Conservation (phyloP, 2,329 filamentous ascomycete genomes). For the Knufia fluminis region DNA sequence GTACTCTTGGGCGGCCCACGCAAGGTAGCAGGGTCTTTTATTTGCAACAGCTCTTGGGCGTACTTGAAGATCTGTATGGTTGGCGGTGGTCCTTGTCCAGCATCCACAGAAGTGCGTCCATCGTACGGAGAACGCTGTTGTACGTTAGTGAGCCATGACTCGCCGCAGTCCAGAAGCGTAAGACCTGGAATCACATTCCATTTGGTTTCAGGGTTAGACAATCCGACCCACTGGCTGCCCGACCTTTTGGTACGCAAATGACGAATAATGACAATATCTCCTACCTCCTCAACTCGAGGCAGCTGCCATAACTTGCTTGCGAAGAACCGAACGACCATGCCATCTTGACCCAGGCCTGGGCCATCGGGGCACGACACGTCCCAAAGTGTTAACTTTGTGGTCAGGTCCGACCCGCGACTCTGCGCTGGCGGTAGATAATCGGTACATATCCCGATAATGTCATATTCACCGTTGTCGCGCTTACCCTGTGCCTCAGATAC, state of each 20-base stretch:
- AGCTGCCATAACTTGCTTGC: slow-evolving; percentile 34
- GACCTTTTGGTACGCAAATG: slow-evolving; percentile 38
- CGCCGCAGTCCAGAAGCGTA: slow-evolving; percentile 9
- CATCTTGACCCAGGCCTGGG: slow-evolving; percentile 32
- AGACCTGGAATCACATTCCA: slow-evolving; percentile 12
- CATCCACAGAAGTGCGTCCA: not conserved
- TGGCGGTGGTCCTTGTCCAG: slow-evolving; percentile 1
- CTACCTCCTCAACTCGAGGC: slow-evolving; percentile 38
- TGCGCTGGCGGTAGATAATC: slow-evolving; percentile 49
- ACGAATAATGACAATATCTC: slow-evolving; percentile 58
- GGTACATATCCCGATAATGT: slow-evolving; percentile 61
- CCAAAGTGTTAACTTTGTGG: slow-evolving; percentile 51
- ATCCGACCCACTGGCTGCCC: slow-evolving; percentile 5
- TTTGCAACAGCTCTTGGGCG: slow-evolving; percentile 15
- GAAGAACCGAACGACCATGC: slow-evolving; percentile 53
- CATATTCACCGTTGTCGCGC: slow-evolving; percentile 1
- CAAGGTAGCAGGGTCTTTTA: slow-evolving; percentile 14
- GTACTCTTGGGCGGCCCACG: slow-evolving; percentile 9
- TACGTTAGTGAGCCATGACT: slow-evolving; percentile 10
- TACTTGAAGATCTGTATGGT: slow-evolving; percentile 15
- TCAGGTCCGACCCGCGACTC: slow-evolving; percentile 49
- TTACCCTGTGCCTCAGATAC: slow-evolving; percentile 1
- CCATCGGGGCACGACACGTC: slow-evolving; percentile 42
- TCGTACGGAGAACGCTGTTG: slow-evolving; percentile 7
- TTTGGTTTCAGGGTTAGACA: slow-evolving; percentile 9